Evolutionary conservation across 768 basidiomycete species (phyloP), one percentile per base, ranked within the genome.

Genomic region (Amanita pseudoporphyria): DNA sequence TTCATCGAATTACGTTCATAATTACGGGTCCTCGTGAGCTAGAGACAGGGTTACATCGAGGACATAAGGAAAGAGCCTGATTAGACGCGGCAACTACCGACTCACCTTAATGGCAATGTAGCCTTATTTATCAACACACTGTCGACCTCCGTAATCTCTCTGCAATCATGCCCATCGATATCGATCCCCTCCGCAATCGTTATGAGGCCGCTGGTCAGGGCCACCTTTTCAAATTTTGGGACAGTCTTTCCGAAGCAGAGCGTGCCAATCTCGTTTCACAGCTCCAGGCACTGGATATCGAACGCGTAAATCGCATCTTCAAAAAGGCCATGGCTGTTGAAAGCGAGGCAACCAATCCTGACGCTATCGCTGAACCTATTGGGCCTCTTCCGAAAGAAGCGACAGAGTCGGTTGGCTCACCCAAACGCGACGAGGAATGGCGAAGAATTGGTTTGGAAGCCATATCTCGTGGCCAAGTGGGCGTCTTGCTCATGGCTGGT

Each of bases 401-500:
- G 5, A 78, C 80, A 33, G 86, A 84, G 48, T 81, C 82, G 21
- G 77, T 78, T 10, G 71, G 71, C 14, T 63, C 70, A 44, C 62
- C 78, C 19, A 70, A 68, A 52, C 83, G 79, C 62, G 82, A 77
- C 50, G 63, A 64, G 10, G 76, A 80, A 64, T 98, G 94, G 94
- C 73, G 80, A n/a, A 60, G 67, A 10, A 72, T 76, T 39, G 96
- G 96, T 30, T 71, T 98, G 33, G 68, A 79, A 35, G 93, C 95
- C 41, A 81, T 97, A 60, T 76, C 83, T 14, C 67, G 76, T 31
- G 84, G 90, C 53, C 71, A 90, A 57, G 93, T 98, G 33, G 96
- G 84, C n/a, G 94, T 98, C 9, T 74, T 99, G 40, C 77, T 99
- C 57, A 90, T 99, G 87, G 96, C 96, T 6, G 96, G 96, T 35